These are phyloP conservation scores for Colletotrichum echinochloae DNA, from an alignment of 2,329 filamentous ascomycete species.

Conservation along the genomic window DNA sequence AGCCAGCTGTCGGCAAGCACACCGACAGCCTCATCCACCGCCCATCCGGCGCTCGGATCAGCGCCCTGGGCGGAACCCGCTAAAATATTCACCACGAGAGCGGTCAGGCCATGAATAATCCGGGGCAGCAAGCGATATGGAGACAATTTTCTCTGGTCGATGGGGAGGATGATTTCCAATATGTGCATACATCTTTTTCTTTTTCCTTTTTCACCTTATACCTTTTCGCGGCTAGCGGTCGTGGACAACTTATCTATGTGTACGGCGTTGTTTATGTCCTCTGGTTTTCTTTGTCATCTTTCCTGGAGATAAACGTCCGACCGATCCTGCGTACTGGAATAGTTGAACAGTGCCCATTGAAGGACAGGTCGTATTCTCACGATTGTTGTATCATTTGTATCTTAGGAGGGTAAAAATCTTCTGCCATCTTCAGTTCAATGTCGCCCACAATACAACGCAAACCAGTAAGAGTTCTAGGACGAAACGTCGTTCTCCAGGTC, in stretches of 20 bases:
- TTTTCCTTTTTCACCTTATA: constrained; percentile 24
- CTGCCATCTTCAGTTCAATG: constrained; percentile 24
- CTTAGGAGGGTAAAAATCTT: constrained; percentile 18
- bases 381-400: constrained; percentile 32
- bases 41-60: constrained; percentile 73
- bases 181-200: constrained; percentile 29
- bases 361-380: constrained; percentile 19
- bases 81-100: constrained; percentile 44
- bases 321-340: not conserved
- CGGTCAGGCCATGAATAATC: not conserved
- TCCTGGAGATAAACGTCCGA: not conserved
- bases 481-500: not conserved
- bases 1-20: constrained; percentile 68
- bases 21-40: constrained; percentile 69
- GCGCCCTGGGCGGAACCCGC: constrained; percentile 68
- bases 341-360: constrained; percentile 22
- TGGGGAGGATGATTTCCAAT: constrained; percentile 39
- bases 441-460: constrained; percentile 14
- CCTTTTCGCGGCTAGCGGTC: constrained; percentile 36
- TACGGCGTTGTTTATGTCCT: constrained; percentile 28
- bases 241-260: constrained; percentile 16
- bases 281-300: constrained; percentile 4
- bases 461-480: constrained; percentile 10
- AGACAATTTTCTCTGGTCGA: constrained; percentile 4
- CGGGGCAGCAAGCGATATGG: constrained; percentile 8